These are phyloP conservation scores for Ustilago xerochloae DNA, from an alignment of 1,284 basidiomycete species.

Conservation along the genomic window DNA sequence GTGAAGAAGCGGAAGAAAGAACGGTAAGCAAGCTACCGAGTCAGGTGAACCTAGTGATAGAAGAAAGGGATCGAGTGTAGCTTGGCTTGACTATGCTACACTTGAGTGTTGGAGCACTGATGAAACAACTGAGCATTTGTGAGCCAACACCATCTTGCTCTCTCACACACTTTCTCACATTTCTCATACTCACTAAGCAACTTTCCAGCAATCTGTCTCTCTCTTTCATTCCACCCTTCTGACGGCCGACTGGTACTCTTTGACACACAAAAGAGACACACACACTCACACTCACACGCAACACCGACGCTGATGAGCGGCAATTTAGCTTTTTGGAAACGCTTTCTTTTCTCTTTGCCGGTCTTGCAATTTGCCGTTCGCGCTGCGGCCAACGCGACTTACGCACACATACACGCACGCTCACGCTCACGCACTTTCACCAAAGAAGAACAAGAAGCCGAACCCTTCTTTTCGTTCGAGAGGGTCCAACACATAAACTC, in stretches of 20 bases:
- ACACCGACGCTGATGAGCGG: neutral
- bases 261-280: neutral
- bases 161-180: neutral
- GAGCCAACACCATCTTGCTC: neutral
- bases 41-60: too few relatives aligned
- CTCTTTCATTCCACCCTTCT: neutral
- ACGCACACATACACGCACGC: too few relatives aligned
- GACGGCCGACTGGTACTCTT: conserved; percentile 4
- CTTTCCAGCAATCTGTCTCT: neutral
- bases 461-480: too few relatives aligned
- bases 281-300: conserved; percentile 4
- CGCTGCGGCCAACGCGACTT: too few relatives aligned
- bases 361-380: neutral
- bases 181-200: neutral
- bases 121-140: neutral
- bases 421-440: too few relatives aligned
- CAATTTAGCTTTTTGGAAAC: conserved; percentile 6
- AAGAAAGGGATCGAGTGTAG: too few relatives aligned
- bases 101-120: neutral
- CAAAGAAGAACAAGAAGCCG: too few relatives aligned
- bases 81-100: neutral
- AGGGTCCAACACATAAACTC: too few relatives aligned
- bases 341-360: neutral
- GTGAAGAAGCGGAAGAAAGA: neutral
- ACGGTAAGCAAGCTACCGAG: neutral